Base-by-base conservation (phyloP, 768 basidiomycete genomes). In the Coprinopsis cinerea region DNA sequence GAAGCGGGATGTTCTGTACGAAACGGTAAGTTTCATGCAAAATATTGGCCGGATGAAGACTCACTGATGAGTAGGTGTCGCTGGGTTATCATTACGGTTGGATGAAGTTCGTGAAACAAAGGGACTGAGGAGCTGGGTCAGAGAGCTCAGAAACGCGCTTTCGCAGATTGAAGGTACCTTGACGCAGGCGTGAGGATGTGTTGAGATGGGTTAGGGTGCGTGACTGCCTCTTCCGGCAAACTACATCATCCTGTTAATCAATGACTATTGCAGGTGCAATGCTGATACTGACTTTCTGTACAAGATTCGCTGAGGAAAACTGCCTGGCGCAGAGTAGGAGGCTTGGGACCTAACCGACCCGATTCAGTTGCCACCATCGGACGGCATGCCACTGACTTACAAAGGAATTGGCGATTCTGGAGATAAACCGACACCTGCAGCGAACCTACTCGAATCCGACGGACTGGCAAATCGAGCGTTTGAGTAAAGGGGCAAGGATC, bases 111-210 rank as follows among this genome's bases (percentile, higher is more conserved):
- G 57, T 6, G 58, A 53, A 24, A 59, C 57, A 52, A 61, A 63
- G 22, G 64, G 60, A 24, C 50, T 51, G n/a, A 10, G 20, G 37
- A 15, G 23, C 49, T 22, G 25, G 55, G 37, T 32, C 23, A 46
- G 17, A 4, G 25, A n/a, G n/a, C n/a, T n/a, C n/a, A n/a, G n/a
- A n/a, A n/a, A n/a, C n/a, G n/a, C n/a, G n/a, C n/a, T n/a, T n/a
- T n/a, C n/a, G n/a, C n/a, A n/a, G n/a, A n/a, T 22, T 32, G 30
- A n/a, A 49, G 59, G 54, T 25, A 71, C 76, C 75, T 77, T 35
- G 74, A 73, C 54, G 74, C 73, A 35, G 76, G 76, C 2, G 76
- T 77, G 47, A 69, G 57, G 47, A 64, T 69, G 57, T 73, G 73
- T 37, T 67, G 69, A 30, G 63, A 63, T 10, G 55, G 51, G 34